phyloP scores from a whole-genome alignment of 179 eudicot genomes.

The Corrigiola litoralis region DNA sequence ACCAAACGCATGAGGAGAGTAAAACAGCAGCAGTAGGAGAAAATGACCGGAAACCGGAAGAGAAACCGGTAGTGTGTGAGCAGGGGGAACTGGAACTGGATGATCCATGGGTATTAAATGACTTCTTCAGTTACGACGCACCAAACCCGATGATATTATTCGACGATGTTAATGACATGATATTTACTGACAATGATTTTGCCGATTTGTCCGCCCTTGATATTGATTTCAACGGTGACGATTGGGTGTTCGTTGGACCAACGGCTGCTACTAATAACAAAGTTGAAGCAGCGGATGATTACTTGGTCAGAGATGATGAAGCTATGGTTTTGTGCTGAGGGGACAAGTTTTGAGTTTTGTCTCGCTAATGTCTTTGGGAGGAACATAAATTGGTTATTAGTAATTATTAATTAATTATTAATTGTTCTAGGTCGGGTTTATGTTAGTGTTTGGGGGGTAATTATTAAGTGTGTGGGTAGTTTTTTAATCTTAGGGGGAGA shows the following conservation, averaged over 20 bases:
- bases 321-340: neutral
- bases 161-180: slow-evolving; percentile 13
- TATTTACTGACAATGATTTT: slow-evolving; percentile 15
- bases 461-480: neutral
- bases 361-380: neutral
- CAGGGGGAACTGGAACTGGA: slow-evolving; percentile 6
- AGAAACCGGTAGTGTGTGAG: neutral
- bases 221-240: slow-evolving; percentile 1
- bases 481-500: neutral
- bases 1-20: slow-evolving; percentile 24
- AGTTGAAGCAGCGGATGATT: slow-evolving; percentile 31
- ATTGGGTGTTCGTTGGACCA: neutral
- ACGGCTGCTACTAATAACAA: neutral
- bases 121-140: slow-evolving; percentile 25
- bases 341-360: neutral
- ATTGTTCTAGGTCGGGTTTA: neutral
- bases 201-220: slow-evolving; percentile 8
- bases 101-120: slow-evolving; percentile 27
- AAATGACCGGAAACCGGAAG: slow-evolving; percentile 13
- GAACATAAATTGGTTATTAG: neutral
- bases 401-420: neutral
- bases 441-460: neutral
- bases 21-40: neutral
- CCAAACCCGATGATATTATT: slow-evolving; percentile 24
- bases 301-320: slow-evolving; percentile 17